Evolutionary conservation across 345 rosid species (phyloP).

Genomic region (Anastatica hierochuntica): DNA sequence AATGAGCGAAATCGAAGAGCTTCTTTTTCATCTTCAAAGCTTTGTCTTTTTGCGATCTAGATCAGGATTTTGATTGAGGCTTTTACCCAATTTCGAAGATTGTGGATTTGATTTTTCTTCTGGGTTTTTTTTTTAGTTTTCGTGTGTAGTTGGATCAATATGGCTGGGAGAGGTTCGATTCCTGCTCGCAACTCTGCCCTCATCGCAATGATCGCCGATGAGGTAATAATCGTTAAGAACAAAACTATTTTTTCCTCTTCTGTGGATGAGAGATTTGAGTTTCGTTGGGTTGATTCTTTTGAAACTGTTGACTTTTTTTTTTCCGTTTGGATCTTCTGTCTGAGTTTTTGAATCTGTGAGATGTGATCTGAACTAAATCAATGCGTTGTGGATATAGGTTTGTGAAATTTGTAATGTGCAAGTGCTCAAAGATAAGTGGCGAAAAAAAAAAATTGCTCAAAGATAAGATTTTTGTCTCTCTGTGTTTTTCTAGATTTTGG

Average conservation of each 20-base stretch:
- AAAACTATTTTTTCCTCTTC: too few species aligned
- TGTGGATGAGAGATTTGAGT: too few species aligned
- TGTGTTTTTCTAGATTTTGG: neutral
- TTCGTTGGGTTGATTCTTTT: neutral
- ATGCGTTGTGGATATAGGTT: neutral
- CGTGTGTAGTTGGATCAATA: slow-evolving; percentile 26
- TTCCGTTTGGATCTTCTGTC: neutral
- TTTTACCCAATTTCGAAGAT: neutral
- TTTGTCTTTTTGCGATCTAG: too few species aligned
- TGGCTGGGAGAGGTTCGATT: slow-evolving; percentile 61
- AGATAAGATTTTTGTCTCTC: too few species aligned
- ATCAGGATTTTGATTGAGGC: too few species aligned
- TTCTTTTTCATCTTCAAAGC: too few species aligned
- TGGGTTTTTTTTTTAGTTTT: neutral
- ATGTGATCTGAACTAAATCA: slow-evolving; percentile 11
- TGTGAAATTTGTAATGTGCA: neutral
- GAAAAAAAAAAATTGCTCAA: too few species aligned
- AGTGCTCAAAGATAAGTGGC: too few species aligned
- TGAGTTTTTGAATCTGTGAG: slow-evolving; percentile 1
- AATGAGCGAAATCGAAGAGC: slow-evolving; percentile 13
- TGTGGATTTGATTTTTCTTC: neutral
- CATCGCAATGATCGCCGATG: slow-evolving; percentile 75
- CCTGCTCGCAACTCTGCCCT: slow-evolving; percentile 50
- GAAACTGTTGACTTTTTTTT: neutral
- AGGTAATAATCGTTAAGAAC: slow-evolving; percentile 27